Base-by-base conservation (phyloP, 306 rosid genomes). In the Trifolium pratense region DNA sequence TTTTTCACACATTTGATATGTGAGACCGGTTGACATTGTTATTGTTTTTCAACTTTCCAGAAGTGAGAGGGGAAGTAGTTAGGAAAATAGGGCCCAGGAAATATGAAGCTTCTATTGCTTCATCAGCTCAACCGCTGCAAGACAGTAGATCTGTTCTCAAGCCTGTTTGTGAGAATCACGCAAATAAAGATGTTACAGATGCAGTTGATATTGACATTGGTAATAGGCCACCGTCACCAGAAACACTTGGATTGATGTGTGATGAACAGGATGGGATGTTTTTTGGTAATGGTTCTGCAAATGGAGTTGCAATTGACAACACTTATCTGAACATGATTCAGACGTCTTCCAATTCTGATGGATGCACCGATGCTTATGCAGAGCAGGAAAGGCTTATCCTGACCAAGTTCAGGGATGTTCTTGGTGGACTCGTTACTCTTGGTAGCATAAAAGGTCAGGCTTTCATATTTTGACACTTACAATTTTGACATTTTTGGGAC, bases 231-330 rank as follows among this genome's bases (percentile, higher is more conserved):
- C 25, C 84, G 76, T 90, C 96, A 39, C 96, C 96, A 7, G 90
- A 83, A 78, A 88, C 96, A 14, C 86, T 84, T 46, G 87, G 91
- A 48, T 85, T 88, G 83, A 83, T 87, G 97, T 91, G 97, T 82
- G 87, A 91, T 77, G 97, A 91, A 86, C 80, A 77, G 48, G 89
- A 80, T 77, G 79, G 29, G 51, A 78, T 81, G 66, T 70, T 86
- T 82, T 71, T 78, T 61, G 79, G 81, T 36, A 73, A 79, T 81
- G 81, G 74, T 42, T 77, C 79, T 65, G 77, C 83, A 45, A 80
- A 61, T 72, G 80, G 79, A 64, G 75, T 36, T 20, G 61, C 76
- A 49, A 29, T 63, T 55, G 13, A 52, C 62, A 49, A 14, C 68
- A 16, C 74, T 64, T 23, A 67, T 74, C 83, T 67, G 66, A 78